Evolutionary conservation across 805 yeast species (phyloP), one percentile per base, ranked within the genome.

Genomic region (Candida khao-thaluensis): DNA sequence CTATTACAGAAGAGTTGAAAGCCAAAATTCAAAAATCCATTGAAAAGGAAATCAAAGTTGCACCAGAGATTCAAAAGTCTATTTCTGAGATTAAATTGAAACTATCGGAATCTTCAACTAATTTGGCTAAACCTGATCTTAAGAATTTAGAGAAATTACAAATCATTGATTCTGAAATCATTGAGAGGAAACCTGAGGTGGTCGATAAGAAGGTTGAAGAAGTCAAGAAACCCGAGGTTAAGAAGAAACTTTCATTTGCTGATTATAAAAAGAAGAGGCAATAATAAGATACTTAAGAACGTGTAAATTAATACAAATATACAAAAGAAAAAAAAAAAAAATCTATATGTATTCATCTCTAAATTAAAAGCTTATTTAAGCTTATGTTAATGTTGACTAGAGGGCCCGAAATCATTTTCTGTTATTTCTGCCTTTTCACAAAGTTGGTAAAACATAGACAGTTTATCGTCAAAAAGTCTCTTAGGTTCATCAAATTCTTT

Each of bases 401-500:
- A n/a, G n/a, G n/a, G n/a, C n/a, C n/a, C n/a, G 10, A 21, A 30
- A 12, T 22, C 27, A 3, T 9, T 22, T 23, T 32, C 17, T 16
- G 60, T 63, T 35, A 74, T 71, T 37, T 57, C 60, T 2, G 77
- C 64, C 42, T 63, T 66, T 27, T 72, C 76, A 60, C 95, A 85
- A 88, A 85, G 83, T 43, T 74, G 74, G 51, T 74, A 73, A 68
- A 84, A 85, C 25, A 75, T 67, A 32, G 83, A 68, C 22, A 66
- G 67, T 30, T 68, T 59, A 34, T 71, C 59, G 9, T 36, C 21
- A 50, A 85, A 69, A 45, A 87, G 71, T 6, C 71, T 73, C 58
- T 73, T 76, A 1, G 95, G 95, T 32, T 79, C 77, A 49, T 81
- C 95, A 51, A 74, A 85, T 55, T 87, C 95, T 34, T 70, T 74